Evolutionary conservation across 805 yeast genomes (phyloP).

Genomic region (Teunomyces gatunensis): DNA sequence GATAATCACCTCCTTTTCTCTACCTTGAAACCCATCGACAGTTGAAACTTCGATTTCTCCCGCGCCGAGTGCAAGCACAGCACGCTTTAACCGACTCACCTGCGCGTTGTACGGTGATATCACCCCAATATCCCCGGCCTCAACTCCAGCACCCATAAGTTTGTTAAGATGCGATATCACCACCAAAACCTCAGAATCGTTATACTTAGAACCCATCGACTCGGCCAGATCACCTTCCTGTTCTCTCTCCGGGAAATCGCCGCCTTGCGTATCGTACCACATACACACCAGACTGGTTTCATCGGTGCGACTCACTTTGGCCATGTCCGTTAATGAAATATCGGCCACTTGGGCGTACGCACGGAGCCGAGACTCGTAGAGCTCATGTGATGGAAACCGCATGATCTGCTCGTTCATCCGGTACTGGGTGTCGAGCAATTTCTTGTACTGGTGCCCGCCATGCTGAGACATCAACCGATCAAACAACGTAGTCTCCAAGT

Average conservation of each 20-base stretch:
- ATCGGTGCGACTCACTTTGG: slow-evolving; percentile 44
- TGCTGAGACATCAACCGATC: slow-evolving; percentile 62
- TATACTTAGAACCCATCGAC: slow-evolving; percentile 57
- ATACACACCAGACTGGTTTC: slow-evolving; percentile 55
- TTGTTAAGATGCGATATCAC: slow-evolving; percentile 55
- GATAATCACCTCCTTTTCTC: slow-evolving; percentile 87
- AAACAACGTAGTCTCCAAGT: slow-evolving; percentile 68
- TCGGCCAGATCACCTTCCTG: slow-evolving; percentile 25
- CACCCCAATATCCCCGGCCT: slow-evolving; percentile 64
- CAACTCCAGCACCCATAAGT: slow-evolving; percentile 53
- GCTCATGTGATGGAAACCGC: slow-evolving; percentile 66
- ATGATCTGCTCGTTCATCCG: slow-evolving; percentile 81
- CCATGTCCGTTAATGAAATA: slow-evolving; percentile 53
- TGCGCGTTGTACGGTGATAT: slow-evolving; percentile 93
- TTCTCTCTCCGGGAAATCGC: slow-evolving; percentile 66
- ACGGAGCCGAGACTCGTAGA: slow-evolving; percentile 60
- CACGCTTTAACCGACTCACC: slow-evolving; percentile 56
- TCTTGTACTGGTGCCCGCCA: slow-evolving; percentile 46
- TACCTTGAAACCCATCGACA: slow-evolving; percentile 95
- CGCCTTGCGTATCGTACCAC: slow-evolving; percentile 96
- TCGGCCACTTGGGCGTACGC: slow-evolving; percentile 61
- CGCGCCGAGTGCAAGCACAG: slow-evolving; percentile 14
- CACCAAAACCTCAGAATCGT: slow-evolving; percentile 71
- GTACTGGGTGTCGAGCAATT: slow-evolving; percentile 73
- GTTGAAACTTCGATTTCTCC: slow-evolving; percentile 69